A percentile compares a stretch with the other conserved stretches of the same genome.
Evolutionary conservation across 1,284 basidiomycete genomes (phyloP).

Genomic region (Amylostereum chailletii): DNA sequence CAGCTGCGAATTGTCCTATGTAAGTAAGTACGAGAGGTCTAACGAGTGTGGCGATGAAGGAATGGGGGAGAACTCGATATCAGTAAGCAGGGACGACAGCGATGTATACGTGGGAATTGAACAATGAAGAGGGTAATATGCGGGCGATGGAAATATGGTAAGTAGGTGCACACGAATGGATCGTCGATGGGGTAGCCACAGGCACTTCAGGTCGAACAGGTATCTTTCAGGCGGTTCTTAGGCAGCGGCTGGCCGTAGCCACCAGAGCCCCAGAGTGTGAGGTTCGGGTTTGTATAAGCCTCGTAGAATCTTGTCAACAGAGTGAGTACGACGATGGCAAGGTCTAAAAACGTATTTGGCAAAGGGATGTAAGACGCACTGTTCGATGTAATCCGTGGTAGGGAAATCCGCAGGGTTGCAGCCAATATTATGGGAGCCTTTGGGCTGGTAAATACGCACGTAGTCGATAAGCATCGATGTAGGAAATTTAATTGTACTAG

Average conservation of each 20-base stretch:
- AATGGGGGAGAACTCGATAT: too few relatives aligned
- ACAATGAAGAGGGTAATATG: too few relatives aligned
- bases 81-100: too few relatives aligned
- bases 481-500: conserved; percentile 21
- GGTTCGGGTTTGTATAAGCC: conserved; percentile 19
- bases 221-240: conserved; percentile 12
- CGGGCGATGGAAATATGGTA: too few relatives aligned
- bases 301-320: conserved; percentile 8
- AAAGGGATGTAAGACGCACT: conserved; percentile 20
- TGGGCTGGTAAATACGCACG: conserved; percentile 49
- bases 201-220: conserved; percentile 3
- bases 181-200: too few relatives aligned
- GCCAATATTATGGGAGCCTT: conserved; percentile 36
- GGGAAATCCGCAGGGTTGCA: conserved; percentile 49
- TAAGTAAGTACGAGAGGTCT: too few relatives aligned
- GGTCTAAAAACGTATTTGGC: neutral
- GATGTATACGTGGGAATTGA: too few relatives aligned
- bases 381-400: conserved; percentile 40
- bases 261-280: conserved; percentile 17
- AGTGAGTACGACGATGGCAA: neutral
- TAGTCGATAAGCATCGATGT: conserved; percentile 47
- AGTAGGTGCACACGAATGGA: too few relatives aligned
- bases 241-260: conserved; percentile 11
- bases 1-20: too few relatives aligned
- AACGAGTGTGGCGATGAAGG: too few relatives aligned